These are phyloP conservation scores for Penicillium canariense DNA, from an alignment of 495 filamentous ascomycete species.

Conservation along the genomic window DNA sequence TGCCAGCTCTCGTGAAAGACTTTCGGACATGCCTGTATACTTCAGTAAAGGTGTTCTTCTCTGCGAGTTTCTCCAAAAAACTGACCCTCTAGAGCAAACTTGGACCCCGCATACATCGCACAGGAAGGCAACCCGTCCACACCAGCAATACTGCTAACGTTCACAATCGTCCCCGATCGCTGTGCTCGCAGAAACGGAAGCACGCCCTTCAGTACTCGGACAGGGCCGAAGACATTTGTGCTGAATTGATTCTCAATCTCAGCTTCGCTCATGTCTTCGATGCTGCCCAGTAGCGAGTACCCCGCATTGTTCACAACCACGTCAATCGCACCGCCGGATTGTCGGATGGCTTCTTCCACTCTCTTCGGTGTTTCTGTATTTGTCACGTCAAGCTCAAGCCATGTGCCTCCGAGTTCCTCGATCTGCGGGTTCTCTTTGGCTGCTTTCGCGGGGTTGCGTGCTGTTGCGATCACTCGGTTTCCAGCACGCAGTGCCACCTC, in stretches of 20 bases:
- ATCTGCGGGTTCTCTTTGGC: conserved; percentile 24
- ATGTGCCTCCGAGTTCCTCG: conserved; percentile 22
- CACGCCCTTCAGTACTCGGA: conserved; percentile 45
- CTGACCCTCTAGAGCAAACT: conserved; percentile 51
- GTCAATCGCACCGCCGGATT: conserved; percentile 18
- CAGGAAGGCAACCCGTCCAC: conserved; percentile 38
- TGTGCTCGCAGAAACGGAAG: conserved; percentile 48
- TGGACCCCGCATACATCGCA: conserved; percentile 51
- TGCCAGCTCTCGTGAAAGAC: conserved; percentile 31
- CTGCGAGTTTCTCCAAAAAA: neutral
- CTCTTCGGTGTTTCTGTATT: conserved; percentile 19
- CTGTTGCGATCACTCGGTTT: conserved; percentile 56
- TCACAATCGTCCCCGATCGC: conserved; percentile 43
- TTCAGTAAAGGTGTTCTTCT: neutral
- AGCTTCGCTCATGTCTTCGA: conserved; percentile 25
- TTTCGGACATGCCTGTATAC: conserved; percentile 30
- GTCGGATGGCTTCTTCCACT: conserved; percentile 16
- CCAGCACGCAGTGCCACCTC: conserved; percentile 44
- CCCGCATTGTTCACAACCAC: conserved; percentile 37
- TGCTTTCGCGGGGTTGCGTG: conserved; percentile 43
- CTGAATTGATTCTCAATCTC: conserved; percentile 23
- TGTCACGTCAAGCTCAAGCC: conserved; percentile 44
- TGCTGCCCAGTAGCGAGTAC: conserved; percentile 24
- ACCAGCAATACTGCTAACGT: conserved; percentile 46
- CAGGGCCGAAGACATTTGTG: conserved; percentile 49